Evolutionary conservation across 495 filamentous ascomycete species (phyloP).

Genomic region (Penicillium chermesinum): DNA sequence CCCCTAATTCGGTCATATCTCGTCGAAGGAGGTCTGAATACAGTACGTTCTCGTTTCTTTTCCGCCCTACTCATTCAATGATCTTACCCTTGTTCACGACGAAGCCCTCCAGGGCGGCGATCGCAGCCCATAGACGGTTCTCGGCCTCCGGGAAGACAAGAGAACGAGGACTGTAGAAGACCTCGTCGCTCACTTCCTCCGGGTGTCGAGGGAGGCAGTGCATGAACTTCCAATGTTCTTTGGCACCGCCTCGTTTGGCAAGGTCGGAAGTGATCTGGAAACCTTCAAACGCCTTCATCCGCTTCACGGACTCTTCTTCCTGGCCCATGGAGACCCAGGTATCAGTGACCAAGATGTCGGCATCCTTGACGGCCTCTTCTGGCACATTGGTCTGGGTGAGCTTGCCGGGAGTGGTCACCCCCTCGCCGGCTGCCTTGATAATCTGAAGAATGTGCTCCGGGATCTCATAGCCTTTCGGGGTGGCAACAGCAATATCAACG

Average conservation of each 20-base stretch:
- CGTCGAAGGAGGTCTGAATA: background rate
- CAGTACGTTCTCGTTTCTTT: background rate
- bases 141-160: constrained; percentile 92
- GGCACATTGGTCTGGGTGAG: constrained; percentile 71
- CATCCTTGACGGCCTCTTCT: constrained; percentile 82
- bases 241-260: constrained; percentile 65
- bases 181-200: constrained; percentile 91
- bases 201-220: constrained; percentile 92
- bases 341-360: constrained; percentile 89
- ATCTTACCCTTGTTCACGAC: constrained; percentile 85
- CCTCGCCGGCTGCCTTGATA: constrained; percentile 56
- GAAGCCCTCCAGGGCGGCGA: constrained; percentile 81
- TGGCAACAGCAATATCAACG: constrained; percentile 80
- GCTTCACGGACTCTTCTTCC: constrained; percentile 71
- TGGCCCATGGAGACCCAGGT: constrained; percentile 98
- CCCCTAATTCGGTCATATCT: background rate
- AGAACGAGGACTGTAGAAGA: constrained; percentile 78
- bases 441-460: constrained; percentile 62
- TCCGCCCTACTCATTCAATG: no score
- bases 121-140: constrained; percentile 86
- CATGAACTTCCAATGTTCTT: constrained; percentile 94
- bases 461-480: constrained; percentile 77
- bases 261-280: constrained; percentile 85
- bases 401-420: constrained; percentile 22
- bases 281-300: constrained; percentile 75